A percentile compares a stretch with the other conserved stretches of the same genome.
Evolutionary conservation across 2,329 filamentous ascomycete genomes (phyloP).

Genomic region (Colletotrichum tanaceti): DNA sequence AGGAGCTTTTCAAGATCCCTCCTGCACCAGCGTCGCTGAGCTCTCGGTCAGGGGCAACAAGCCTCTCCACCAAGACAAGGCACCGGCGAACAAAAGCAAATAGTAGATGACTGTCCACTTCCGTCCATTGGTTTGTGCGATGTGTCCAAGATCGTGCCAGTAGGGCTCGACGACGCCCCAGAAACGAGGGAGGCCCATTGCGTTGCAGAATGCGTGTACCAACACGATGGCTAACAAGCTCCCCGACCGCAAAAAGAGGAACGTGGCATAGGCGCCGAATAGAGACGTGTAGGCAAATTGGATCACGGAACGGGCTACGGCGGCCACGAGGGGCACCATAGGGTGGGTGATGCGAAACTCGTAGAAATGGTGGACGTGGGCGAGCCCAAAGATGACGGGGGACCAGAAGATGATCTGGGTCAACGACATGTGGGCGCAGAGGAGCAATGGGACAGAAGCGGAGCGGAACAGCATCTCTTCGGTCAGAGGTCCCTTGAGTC

Average conservation of each 20-base stretch:
- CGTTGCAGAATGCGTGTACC: conserved; percentile 92
- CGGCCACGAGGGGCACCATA: conserved; percentile 69
- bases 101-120: conserved; percentile 86
- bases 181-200: conserved; percentile 86
- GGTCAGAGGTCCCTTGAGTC: conserved; percentile 80
- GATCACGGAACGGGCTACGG: conserved; percentile 78
- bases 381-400: conserved; percentile 90
- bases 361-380: conserved; percentile 95
- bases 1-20: conserved; percentile 4
- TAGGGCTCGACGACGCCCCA: conserved; percentile 79
- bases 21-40: conserved; percentile 57
- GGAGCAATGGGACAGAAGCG: conserved; percentile 83
- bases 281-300: conserved; percentile 92
- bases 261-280: conserved; percentile 94
- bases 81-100: conserved; percentile 76
- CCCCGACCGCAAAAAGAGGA: conserved; percentile 86
- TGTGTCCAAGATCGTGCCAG: conserved; percentile 48
- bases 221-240: conserved; percentile 80
- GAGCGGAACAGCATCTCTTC: conserved; percentile 96
- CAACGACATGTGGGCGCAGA: conserved; percentile 72
- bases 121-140: conserved; percentile 18
- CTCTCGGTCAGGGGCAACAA: conserved; percentile 80
- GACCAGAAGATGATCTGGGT: conserved; percentile 79
- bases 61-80: conserved; percentile 75
- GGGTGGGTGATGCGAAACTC: conserved; percentile 89